Base-by-base conservation (phyloP, 495 filamentous ascomycete genomes). In the Talaromyces thailandensis region DNA sequence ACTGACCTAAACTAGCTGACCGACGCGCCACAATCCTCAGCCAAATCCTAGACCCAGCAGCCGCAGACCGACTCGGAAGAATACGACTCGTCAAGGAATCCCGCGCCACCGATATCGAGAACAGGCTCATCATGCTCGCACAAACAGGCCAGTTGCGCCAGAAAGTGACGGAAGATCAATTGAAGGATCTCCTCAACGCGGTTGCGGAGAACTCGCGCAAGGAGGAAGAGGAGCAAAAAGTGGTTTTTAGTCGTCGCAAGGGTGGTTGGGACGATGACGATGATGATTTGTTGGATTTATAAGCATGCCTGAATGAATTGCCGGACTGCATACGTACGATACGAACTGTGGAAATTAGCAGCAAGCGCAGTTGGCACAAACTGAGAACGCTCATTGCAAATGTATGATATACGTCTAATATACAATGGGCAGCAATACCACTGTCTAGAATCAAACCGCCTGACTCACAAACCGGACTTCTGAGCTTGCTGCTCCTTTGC, bases 71-170 rank as follows among this genome's bases (percentile, higher is more conserved):
- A 16, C 81, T 98, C 9, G 91, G 91, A 53, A 89, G 95, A 63
- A 98, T 98, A 75, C 89, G 93, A 14, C 85, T 98, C 61, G 94
- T 98, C 62, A 98, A 97, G 75, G 93, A 92, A 71, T 87, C 87
- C 60, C 90, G 95, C 67, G 94, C 94, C 35, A 81, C 81, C 51
- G 92, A 96, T 68, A 84, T 98, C 61, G 94, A 98, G 79, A 93
- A 93, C 81, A 76, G 93, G 48, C 83, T 98, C 35, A 90, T 98
- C 73, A 91, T 88, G 87, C 82, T 98, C 58, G 93, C 93, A 29
- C 89, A 91, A 64, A 81, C 84, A 12, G 92, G 92, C 25, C 93
- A 97, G 78, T 77, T 98, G 37, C 86, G 91, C 18, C 76, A 83
- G 62, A 93, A 95, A 67, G 92, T 98, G 52, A 93, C 90, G 0